Base-by-base conservation (phyloP, 2,329 filamentous ascomycete genomes). In the Penicillium aurantiogriseum region DNA sequence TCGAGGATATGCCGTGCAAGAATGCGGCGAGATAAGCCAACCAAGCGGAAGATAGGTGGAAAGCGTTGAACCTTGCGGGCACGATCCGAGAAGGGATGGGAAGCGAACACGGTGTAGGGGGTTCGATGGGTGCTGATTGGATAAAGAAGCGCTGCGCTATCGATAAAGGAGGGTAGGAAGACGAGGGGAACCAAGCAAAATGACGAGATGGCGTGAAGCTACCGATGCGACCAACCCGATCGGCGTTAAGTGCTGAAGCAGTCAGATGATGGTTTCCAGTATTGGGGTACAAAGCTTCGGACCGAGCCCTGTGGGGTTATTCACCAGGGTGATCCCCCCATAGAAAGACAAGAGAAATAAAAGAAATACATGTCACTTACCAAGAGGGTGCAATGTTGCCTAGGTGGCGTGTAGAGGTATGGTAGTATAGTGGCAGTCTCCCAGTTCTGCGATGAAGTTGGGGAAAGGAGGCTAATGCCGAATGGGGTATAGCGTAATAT, bases 201-300 rank as follows among this genome's bases (percentile, higher is more conserved):
- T 66, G 63, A 66, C 64, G 63, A 64, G 61, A 65, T 65, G 59
- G 64, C 61, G 63, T 57, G 53, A 53, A 65, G 63, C 63, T 66
- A 63, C 59, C 57, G 59, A 67, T 66, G 63, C 58, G 62, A 65
- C 57, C 60, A 63, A 48, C 60, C 62, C 61, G 57, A 67, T 66
- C 60, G 59, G 61, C 57, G 60, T 56, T 58, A 51, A 25, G 42
- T 40, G 44, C 48, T 55, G 33, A 51, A 63, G 54, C 49, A 63
- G 62, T 65, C 63, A 65, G 63, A 66, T 66, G 62, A 66, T 60
- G 60, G 31, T 35, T 51, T 38, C 51, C 51, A 48, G 33, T 7
- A 4, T 53, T 53, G 33, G 42, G 25, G 51, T 55, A 51, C 35
- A 29, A 23, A 44, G 49, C 38, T 51, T 56, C 53, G 53, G 53